Evolutionary conservation across 192 early-diverging fungal species (phyloP), one percentile per base, ranked within the genome.

Genomic region (Helicostylum pulchrum): DNA sequence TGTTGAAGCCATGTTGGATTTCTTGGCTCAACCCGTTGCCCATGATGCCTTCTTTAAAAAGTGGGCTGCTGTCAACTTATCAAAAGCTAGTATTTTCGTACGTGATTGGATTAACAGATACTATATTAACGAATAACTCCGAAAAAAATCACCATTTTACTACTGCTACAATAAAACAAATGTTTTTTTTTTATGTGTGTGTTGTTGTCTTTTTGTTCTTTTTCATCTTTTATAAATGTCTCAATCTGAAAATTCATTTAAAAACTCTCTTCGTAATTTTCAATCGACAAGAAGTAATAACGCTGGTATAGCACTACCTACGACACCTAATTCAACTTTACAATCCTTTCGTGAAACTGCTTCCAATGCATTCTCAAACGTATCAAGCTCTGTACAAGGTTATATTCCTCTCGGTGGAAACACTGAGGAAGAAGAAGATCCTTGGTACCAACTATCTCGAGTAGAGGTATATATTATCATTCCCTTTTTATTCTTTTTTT

Each of bases 31-130:
- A 36, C 79, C 82, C 6, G 39, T 32, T 6, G 77, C 77, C 61
- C 67, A 85, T 62, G 87, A 89, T 31, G 84, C 85, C 21, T 80
- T 99, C 60, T 93, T 78, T 75, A 86, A 82, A 42, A 99, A 99
- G 77, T 99, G 96, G 78, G 61, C 90, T 19, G 77, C 82, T 66
- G 83, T 83, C 56, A 87, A 87, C 65, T 93, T 88, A 62, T 78
- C 93, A 80, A 92, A 87, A 66, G 95, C 87, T 14, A 88, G 87
- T 55, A 60, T 90, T 39, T 93, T 90, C 83, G 90, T 86, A 49
- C 78, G 85, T 53, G 87, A 93, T 64, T 95, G 93, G 93, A 83
- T 92, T 26, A 66, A 74, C 15, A 31, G 62, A 17, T 67, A 62
- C 45, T 73, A 73, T 58, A 55, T 51, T 17, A 56, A 31, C 26